phyloP scores from a whole-genome alignment of 2,329 filamentous ascomycete genomes.

The Karstenula rhodostoma region DNA sequence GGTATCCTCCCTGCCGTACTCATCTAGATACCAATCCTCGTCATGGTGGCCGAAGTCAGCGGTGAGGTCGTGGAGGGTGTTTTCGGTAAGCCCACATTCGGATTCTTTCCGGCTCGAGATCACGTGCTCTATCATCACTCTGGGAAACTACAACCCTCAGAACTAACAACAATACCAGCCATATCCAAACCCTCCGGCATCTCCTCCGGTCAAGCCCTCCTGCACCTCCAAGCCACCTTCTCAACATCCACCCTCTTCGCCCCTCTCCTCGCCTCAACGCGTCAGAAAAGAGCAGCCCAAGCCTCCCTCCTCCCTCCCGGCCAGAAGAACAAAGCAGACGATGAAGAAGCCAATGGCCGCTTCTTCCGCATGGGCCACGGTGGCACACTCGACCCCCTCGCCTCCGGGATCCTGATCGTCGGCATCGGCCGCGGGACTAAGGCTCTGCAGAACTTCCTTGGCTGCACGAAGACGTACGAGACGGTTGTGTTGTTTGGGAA shows the following conservation, averaged over 20 bases:
- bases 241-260: constrained; percentile 17
- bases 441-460: constrained; percentile 34
- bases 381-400: constrained; percentile 42
- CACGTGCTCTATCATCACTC: neutral
- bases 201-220: constrained; percentile 16
- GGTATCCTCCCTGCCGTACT: neutral
- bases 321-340: constrained; percentile 7
- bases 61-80: constrained; percentile 3
- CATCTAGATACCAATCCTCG: neutral
- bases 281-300: constrained; percentile 9
- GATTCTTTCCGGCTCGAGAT: neutral
- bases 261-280: constrained; percentile 10
- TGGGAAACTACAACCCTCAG: no score
- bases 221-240: constrained; percentile 17
- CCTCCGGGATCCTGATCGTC: constrained; percentile 40
- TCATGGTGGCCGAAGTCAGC: neutral
- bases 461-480: constrained; percentile 41
- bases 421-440: constrained; percentile 43
- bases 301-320: neutral
- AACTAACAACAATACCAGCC: constrained; percentile 1
- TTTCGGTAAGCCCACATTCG: constrained; percentile 3
- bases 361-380: constrained; percentile 42
- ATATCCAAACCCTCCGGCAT: constrained; percentile 17
- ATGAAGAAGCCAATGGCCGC: constrained; percentile 25
- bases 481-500: constrained; percentile 38